Conservation (phyloP, 306 rosid genomes). For the Begonia loranthoides region DNA sequence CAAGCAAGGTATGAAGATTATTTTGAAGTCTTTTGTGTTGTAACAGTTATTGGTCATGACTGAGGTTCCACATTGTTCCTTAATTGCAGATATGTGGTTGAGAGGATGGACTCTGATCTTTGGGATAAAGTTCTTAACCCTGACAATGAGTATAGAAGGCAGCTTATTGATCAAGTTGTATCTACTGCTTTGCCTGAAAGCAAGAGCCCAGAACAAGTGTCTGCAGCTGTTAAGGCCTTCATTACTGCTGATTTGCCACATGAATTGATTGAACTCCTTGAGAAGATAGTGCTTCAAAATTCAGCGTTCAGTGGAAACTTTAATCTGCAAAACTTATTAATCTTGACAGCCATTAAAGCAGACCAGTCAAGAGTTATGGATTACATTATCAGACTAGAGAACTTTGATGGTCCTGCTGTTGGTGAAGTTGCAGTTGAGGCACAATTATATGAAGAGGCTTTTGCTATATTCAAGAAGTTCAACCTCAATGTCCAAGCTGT, state of each 20-base stretch:
- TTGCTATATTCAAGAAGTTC: conserved; percentile 92
- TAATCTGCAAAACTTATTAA: conserved; percentile 86
- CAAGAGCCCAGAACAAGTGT: conserved; percentile 99
- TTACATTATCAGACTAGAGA: conserved; percentile 82
- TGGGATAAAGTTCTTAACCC: conserved; percentile 92
- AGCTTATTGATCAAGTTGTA: conserved; percentile 95
- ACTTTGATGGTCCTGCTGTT: conserved; percentile 97
- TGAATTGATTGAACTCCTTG: conserved; percentile 96
- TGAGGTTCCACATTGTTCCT: background rate
- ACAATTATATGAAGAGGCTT: conserved; percentile 83
- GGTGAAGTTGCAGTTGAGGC: conserved; percentile 98
- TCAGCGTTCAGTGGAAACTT: conserved; percentile 99
- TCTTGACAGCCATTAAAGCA: conserved; percentile 94
- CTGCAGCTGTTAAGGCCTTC: conserved; percentile 98
- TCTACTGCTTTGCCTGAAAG: conserved; percentile 99
- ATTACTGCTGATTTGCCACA: conserved; percentile 99
- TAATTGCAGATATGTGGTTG: conserved; percentile 79
- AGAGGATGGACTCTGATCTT: conserved; percentile 92
- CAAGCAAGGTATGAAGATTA: conserved; percentile 77
- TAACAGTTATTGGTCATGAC: background rate
- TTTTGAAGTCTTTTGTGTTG: background rate
- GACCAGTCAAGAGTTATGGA: conserved; percentile 99
- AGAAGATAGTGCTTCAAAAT: conserved; percentile 97
- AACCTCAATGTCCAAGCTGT: conserved; percentile 98
- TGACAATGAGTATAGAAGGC: conserved; percentile 81